Evolutionary conservation across 306 rosid genomes (phyloP), one percentile per base, ranked within the genome.

Genomic region (Macrotyloma uniflorum): DNA sequence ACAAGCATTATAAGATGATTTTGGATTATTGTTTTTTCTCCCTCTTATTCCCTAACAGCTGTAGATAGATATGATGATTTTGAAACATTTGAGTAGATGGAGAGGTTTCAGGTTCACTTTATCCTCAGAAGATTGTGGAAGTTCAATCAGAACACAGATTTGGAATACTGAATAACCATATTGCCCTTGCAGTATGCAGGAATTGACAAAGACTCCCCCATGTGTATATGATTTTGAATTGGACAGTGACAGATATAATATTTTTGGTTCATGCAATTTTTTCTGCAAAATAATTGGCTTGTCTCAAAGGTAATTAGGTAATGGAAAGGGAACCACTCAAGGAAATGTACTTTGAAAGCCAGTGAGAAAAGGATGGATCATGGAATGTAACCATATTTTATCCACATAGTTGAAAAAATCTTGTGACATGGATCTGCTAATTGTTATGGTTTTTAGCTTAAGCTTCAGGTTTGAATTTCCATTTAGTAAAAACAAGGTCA

Each of bases 11-110:
- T 38, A 45, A 79, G 54, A 75, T 14, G 36, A 35, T 61, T 77
- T 86, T 28, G 81, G 4, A 32, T 66, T 24, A 2, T 43, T 33
- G 2, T 1, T 62, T 24, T 20, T 69, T 14, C 14, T 47, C 23
- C 46, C 51, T 38, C 12, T 65, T 74, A 76, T 74, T 74, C 42
- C 70, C 26, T 1, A 77, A 86, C 93, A 90, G 84, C 64, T 90
- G 90, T 89, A 16, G 64, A 81, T 69, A 35, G 66, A 16, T 50
- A 51, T 53, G 49, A 82, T 53, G 87, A 75, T 83, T 83, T 72
- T 16, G 81, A 78, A 83, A 59, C 86, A 90, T 75, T 89, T 85
- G 97, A 93, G 97, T 94, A 86, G 83, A 90, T 88, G 90, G 73
- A 80, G 84, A 88, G 97, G 76, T 87, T 90, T 78, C 88, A 85